Percentiles rank a stretch among this genome's conserved stretches.
Conservation (phyloP, 257 asterid genomes). For the Thymus mandschuricus region DNA sequence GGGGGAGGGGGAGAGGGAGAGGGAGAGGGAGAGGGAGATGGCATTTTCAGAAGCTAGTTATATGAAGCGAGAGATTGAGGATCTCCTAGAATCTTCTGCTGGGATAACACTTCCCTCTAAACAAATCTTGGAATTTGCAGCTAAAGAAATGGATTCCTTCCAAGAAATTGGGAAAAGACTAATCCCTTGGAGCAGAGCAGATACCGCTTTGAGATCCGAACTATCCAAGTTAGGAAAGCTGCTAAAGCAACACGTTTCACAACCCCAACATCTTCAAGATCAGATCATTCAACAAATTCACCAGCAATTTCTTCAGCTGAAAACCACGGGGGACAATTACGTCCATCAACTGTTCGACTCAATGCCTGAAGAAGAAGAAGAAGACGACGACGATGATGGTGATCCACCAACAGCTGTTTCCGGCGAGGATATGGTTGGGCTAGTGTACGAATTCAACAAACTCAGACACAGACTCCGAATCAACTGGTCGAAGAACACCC, state of each 20-base stretch:
- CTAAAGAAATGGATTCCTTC: conserved; percentile 9
- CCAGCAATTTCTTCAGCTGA: conserved; percentile 2
- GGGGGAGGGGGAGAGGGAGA: no score
- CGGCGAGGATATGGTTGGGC: conserved; percentile 16
- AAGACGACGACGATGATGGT: not conserved
- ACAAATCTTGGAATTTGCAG: conserved; percentile 9
- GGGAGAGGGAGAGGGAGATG: not conserved
- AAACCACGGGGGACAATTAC: conserved; percentile 7
- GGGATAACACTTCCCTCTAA: not conserved
- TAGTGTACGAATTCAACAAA: conserved; percentile 12
- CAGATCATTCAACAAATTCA: not conserved
- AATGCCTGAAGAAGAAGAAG: not conserved
- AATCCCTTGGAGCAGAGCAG: conserved; percentile 22
- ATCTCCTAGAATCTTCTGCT: not conserved
- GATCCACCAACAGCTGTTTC: not conserved
- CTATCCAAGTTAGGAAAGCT: not conserved
- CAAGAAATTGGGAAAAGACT: conserved; percentile 11
- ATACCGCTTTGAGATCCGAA: not conserved
- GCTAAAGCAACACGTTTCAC: not conserved
- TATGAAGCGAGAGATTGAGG: not conserved
- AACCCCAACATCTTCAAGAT: not conserved
- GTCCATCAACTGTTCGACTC: not conserved
- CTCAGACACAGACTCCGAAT: conserved; percentile 2
- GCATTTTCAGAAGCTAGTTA: conserved; percentile 1
- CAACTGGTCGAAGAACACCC: conserved; percentile 2